Percentiles rank a stretch among this genome's conserved stretches.
Conservation (phyloP, 805 yeast species). For the Nakazawaea wickerhamii region DNA sequence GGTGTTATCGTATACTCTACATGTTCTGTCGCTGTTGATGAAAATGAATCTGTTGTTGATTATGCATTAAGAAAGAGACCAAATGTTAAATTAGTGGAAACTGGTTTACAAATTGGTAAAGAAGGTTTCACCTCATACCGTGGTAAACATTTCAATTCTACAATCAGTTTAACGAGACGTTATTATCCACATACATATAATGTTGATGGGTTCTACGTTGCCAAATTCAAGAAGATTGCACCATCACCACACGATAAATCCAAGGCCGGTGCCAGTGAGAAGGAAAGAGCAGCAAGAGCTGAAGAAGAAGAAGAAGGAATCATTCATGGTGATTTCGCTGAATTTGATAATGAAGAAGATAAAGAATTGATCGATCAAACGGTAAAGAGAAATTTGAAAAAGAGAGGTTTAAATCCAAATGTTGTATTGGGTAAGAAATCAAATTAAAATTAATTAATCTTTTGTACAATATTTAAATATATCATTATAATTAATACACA, state of each 20-base stretch:
- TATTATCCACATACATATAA: slow-evolving; percentile 98
- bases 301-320: slow-evolving; percentile 80
- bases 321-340: slow-evolving; percentile 81
- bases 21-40: slow-evolving; percentile 97
- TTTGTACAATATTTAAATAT: slow-evolving; percentile 3
- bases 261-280: slow-evolving; percentile 84
- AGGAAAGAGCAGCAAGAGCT: slow-evolving; percentile 73
- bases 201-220: slow-evolving; percentile 97
- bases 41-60: slow-evolving; percentile 97
- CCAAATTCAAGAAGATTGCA: slow-evolving; percentile 89
- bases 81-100: slow-evolving; percentile 87
- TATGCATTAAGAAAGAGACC: slow-evolving; percentile 95
- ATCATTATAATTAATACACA: slow-evolving; percentile 11
- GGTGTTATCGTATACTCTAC: slow-evolving; percentile 96
- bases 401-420: slow-evolving; percentile 70
- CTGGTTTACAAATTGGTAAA: slow-evolving; percentile 90
- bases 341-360: slow-evolving; percentile 74
- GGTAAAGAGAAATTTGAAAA: slow-evolving; percentile 57
- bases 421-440: slow-evolving; percentile 18
- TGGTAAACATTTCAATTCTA: slow-evolving; percentile 84
- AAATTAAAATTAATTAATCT: background rate
- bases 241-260: slow-evolving; percentile 80
- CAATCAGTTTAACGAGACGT: slow-evolving; percentile 78
- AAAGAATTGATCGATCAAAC: slow-evolving; percentile 63
- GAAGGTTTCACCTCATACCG: slow-evolving; percentile 92